Evolutionary conservation across 2,329 filamentous ascomycete species (phyloP), one percentile per base, ranked within the genome.

Genomic region (Cercospora zeae-maydis): DNA sequence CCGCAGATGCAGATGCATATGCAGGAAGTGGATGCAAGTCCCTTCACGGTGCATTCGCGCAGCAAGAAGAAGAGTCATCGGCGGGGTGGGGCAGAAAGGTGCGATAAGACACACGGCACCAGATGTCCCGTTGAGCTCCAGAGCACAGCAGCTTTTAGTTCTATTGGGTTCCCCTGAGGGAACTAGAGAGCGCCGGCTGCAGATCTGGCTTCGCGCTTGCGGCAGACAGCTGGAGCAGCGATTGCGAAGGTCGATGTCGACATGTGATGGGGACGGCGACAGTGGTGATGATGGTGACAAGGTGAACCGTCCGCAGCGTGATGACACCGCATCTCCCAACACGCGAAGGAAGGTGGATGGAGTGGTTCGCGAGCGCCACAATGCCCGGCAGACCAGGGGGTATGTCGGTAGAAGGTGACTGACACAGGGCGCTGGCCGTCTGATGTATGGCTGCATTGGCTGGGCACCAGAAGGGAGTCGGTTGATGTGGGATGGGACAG

Each of bases 161-260:
- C 2, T 24, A 19, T 13, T 14, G 45, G 45, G 27, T 51, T 51
- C 47, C 47, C 47, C 47, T 51, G 47, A 51, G 11, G 4, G 27
- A 6, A 27, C 53, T 56, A 39, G 53, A 19, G 13, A 11, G 27
- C 19, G 31, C 53, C 14, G 53, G 19, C 14, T 36, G 53, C 19
- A 24, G 53, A 56, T 56, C 53, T 56, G 53, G 53, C n/a, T n/a
- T 56, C 16, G 34, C 53, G 53, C 33, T 56, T 36, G 53, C 31
- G 34, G 33, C 31, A 37, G 19, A 19, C 53, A 33, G 34, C 24
- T 56, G 33, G 53, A 24, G 53, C 16, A 37, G 6, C 7, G 31
- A 42, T 27, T 37, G 34, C 33, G 33, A 56, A 37, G 31, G 16
- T n/a, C 27, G 34, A 21, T 56, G 53, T 51, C 47, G 47, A 27